Evolutionary conservation across 1,139 yeast species (phyloP), one percentile per base, ranked within the genome.

Genomic region (Yamadazyma triangularis): DNA sequence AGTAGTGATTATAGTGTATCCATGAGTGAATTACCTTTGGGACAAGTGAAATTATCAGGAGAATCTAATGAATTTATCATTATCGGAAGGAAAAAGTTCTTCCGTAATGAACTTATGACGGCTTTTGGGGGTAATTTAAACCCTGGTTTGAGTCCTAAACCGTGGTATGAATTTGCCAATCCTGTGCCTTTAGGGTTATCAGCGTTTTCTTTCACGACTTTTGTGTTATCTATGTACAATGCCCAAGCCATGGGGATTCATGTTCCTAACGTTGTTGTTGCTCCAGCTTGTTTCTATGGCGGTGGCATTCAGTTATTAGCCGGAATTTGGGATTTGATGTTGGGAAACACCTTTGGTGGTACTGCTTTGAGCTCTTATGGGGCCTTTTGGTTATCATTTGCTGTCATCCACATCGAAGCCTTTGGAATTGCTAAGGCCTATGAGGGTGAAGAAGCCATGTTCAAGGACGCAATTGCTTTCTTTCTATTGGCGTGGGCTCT

Each of bases 41-140:
- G 47, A 8, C 48, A 44, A 33, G 37, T 55, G 15, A 38, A 40
- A 6, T 33, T 48, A 18, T 28, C 50, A 8, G 58, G 58, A 11
- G 53, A 45, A 2, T 35, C 42, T 19, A 42, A 47, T 25, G 58
- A 56, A 33, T 54, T 31, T 31, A 36, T 55, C 29, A 45, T 45
- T 15, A 52, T 64, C 22, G 68, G 67, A 4, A 50, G 46, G 30
- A 50, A 50, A 23, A 58, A 51, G 29, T 62, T 53, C 45, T 49
- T 45, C 29, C 49, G 48, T 27, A 44, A 51, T 32, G 70, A 64
- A 32, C 54, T 64, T 44, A 52, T 56, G 56, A 24, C 59, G 19
- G 89, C 89, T 9, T 82, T 81, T 46, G 91, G 88, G 44, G 89
- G 89, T 71, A 65, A 73, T 24, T 50, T 81, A 54, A 76, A 39